Evolutionary conservation across 495 filamentous ascomycete species (phyloP).

Genomic region (Acidomyces sp.): DNA sequence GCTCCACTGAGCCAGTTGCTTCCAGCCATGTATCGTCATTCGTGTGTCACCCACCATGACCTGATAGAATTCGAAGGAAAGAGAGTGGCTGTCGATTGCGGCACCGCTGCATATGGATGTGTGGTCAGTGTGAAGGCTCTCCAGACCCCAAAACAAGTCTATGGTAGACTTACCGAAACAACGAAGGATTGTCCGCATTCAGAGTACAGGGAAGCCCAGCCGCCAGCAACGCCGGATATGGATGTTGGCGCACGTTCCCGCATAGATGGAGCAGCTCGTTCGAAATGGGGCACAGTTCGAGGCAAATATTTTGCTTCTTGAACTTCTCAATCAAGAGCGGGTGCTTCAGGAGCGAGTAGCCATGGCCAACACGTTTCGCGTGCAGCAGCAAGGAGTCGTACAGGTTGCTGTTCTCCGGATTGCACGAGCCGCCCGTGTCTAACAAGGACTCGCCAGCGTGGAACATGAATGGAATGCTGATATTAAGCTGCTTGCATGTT

Average conservation of each 20-base stretch:
- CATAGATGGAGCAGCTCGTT: slow-evolving; percentile 32
- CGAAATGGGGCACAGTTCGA: slow-evolving; percentile 31
- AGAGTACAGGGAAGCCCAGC: slow-evolving; percentile 29
- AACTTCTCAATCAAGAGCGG: slow-evolving; percentile 27
- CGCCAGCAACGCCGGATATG: slow-evolving; percentile 27
- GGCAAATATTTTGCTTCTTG: slow-evolving; percentile 26
- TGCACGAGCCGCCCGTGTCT: slow-evolving; percentile 28
- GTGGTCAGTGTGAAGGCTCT: no score
- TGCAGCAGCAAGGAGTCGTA: slow-evolving; percentile 27
- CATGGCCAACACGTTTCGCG: slow-evolving; percentile 30
- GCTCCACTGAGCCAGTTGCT: slow-evolving; percentile 30
- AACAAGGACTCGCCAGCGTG: slow-evolving; percentile 31
- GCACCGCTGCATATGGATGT: slow-evolving; percentile 20
- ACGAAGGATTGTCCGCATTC: slow-evolving; percentile 31
- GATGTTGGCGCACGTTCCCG: slow-evolving; percentile 30
- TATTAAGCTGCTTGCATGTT: slow-evolving; percentile 22
- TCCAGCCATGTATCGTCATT: slow-evolving; percentile 30
- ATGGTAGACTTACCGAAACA: slow-evolving; percentile 26
- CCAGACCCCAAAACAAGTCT: no score
- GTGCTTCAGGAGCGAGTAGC: slow-evolving; percentile 29
- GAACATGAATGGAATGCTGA: slow-evolving; percentile 31
- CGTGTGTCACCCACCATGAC: slow-evolving; percentile 29
- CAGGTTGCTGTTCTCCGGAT: slow-evolving; percentile 30
- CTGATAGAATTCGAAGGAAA: slow-evolving; percentile 32
- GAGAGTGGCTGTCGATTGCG: slow-evolving; percentile 21